A percentile compares a stretch with the other conserved stretches of the same genome.
phyloP scores from a whole-genome alignment of 1,139 yeast genomes.

The Nakaseomyces kungkrabaensis region DNA sequence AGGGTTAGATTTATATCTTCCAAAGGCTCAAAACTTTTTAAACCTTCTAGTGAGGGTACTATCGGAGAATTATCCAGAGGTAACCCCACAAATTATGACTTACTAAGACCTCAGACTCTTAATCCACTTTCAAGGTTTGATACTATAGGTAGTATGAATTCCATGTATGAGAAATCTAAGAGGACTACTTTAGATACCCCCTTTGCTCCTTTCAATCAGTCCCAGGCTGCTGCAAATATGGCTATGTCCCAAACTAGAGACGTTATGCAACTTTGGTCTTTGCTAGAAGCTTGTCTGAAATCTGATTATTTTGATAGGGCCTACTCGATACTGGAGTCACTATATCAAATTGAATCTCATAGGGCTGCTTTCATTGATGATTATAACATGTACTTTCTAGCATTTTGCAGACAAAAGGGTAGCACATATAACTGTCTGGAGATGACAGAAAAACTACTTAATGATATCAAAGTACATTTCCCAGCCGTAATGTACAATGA shows the following conservation, averaged over 20 bases:
- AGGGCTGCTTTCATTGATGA: slow-evolving; percentile 31
- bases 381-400: slow-evolving; percentile 40
- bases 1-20: slow-evolving; percentile 8
- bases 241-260: slow-evolving; percentile 45
- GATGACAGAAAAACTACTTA: slow-evolving; percentile 23
- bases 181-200: slow-evolving; percentile 7
- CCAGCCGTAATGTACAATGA: slow-evolving; percentile 34
- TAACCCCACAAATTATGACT: slow-evolving; percentile 2
- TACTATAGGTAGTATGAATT: slow-evolving; percentile 4
- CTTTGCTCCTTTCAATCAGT: slow-evolving; percentile 22
- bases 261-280: slow-evolving; percentile 58
- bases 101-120: slow-evolving; percentile 8
- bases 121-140: slow-evolving; percentile 8
- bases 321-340: slow-evolving; percentile 50
- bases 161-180: neutral
- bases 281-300: slow-evolving; percentile 70
- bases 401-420: slow-evolving; percentile 33
- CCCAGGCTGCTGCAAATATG: slow-evolving; percentile 14
- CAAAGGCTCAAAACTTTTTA: slow-evolving; percentile 10
- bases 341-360: slow-evolving; percentile 37
- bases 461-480: slow-evolving; percentile 28
- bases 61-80: slow-evolving; percentile 2
- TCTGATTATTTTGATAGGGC: slow-evolving; percentile 66
- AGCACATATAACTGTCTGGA: slow-evolving; percentile 20
- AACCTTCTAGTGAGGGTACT: slow-evolving; percentile 9